Base-by-base conservation (phyloP, 2,329 filamentous ascomycete genomes). In the Fusarium stilboides region DNA sequence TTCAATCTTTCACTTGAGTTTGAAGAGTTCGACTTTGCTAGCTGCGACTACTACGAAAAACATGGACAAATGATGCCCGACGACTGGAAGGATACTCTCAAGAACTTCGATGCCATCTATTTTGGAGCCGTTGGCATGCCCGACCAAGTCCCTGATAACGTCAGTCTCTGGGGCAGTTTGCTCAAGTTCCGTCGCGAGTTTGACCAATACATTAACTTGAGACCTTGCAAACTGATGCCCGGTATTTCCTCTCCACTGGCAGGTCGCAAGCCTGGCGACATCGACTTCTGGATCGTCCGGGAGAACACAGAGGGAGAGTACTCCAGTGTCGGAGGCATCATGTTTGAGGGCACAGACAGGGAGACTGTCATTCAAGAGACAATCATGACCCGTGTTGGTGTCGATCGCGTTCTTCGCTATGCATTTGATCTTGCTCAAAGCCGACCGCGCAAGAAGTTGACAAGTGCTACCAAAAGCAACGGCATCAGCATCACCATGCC, bases 221-320 rank as follows among this genome's bases (percentile, higher is more conserved):
- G 90, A 1, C 91, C 89, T 0, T 90, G 88, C 3, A 85, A 86
- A 13, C 82, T 90, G 33, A 84, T 91, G 74, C 85, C 84, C 1
- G 89, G 89, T 9, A 88, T 88, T 1, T 78, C 82, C 42, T 89
- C 86, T 8, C 89, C 89, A 0, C 79, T 92, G 15, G 80, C 79
- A 0, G 81, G 83, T 57, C 79, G 86, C 58, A 80, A 82, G 69
- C 82, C 85, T 0, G 88, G 87, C 1, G 87, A 91, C 51, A 84
- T 91, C 1, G 88, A 91, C 79, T 91, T 89, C 84, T 87, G 90
- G 39, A 90, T 91, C 50, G 80, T 91, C 24, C 84, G 89, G 15
- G 89, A 91, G 78, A 91, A 91, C 76, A 89, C 86, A 3, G 89
- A 91, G 69, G 89, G 89, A 66, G 89, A 91, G 72, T 91, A 91